Evolutionary conservation across 352 stramenopile genomes (phyloP).

Genomic region (Globisporangium sylvaticum): DNA sequence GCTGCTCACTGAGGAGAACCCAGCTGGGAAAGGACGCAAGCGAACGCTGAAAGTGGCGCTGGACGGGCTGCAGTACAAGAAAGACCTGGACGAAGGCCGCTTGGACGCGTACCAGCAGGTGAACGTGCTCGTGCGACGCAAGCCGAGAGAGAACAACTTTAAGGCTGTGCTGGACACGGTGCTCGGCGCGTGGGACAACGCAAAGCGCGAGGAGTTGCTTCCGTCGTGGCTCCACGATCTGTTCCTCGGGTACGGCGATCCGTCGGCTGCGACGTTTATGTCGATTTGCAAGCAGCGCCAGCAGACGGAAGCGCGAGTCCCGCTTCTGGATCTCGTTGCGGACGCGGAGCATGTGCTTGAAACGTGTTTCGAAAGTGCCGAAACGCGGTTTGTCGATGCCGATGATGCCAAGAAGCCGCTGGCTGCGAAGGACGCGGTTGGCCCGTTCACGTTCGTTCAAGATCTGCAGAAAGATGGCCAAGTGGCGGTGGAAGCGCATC

Average conservation of each 20-base stretch:
- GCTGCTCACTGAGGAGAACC: constrained; percentile 33
- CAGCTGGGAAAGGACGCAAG: constrained; percentile 48
- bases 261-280: constrained; percentile 73
- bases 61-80: constrained; percentile 93
- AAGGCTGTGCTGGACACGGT: constrained; percentile 93
- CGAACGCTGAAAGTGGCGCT: constrained; percentile 89
- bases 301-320: constrained; percentile 26
- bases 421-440: constrained; percentile 26
- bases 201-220: constrained; percentile 48
- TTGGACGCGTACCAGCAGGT: constrained; percentile 84
- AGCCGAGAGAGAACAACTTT: constrained; percentile 93
- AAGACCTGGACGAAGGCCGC: constrained; percentile 66
- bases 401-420: constrained; percentile 29
- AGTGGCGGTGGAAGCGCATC: constrained; percentile 33
- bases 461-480: constrained; percentile 23
- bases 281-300: constrained; percentile 47
- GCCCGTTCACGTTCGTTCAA: constrained; percentile 54
- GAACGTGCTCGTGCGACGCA: constrained; percentile 92
- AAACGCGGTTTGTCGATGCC: constrained; percentile 32
- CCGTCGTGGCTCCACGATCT: constrained; percentile 94
- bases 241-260: constrained; percentile 92
- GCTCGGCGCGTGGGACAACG: constrained; percentile 17
- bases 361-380: constrained; percentile 19
- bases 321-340: constrained; percentile 39
- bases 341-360: constrained; percentile 48